Conservation (phyloP, 208 protist species). For the Leishmania lainsoni region DNA sequence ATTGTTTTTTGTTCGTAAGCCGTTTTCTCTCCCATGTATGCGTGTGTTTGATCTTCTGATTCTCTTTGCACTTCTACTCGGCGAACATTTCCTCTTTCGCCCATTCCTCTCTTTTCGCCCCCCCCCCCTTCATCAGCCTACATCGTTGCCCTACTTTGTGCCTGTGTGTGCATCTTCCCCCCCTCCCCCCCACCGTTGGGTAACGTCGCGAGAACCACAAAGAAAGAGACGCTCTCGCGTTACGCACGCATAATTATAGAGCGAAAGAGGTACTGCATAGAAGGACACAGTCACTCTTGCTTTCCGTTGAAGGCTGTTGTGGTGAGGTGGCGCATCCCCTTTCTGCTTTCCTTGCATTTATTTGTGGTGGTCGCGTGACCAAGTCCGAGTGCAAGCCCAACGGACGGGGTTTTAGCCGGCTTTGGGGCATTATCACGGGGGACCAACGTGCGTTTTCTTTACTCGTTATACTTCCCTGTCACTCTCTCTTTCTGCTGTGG, state of each 20-base stretch:
- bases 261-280: background rate
- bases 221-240: background rate
- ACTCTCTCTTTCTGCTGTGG: background rate
- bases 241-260: background rate
- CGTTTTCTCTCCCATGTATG: background rate
- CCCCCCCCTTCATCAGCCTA: background rate
- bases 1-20: too few species aligned
- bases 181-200: background rate
- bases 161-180: background rate
- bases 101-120: background rate
- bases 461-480: background rate
- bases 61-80: background rate
- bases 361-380: too few species aligned
- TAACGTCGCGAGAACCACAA: background rate
- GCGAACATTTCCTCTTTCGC: background rate
- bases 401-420: background rate
- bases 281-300: background rate
- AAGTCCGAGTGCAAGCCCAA: background rate
- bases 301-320: background rate
- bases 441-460: background rate
- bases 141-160: background rate
- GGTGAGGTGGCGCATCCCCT: background rate
- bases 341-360: background rate
- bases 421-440: background rate
- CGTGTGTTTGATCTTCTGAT: background rate